A percentile compares a stretch with the other conserved stretches of the same genome.
phyloP scores from a whole-genome alignment of 345 rosid species.

The Syzygium grande region DNA sequence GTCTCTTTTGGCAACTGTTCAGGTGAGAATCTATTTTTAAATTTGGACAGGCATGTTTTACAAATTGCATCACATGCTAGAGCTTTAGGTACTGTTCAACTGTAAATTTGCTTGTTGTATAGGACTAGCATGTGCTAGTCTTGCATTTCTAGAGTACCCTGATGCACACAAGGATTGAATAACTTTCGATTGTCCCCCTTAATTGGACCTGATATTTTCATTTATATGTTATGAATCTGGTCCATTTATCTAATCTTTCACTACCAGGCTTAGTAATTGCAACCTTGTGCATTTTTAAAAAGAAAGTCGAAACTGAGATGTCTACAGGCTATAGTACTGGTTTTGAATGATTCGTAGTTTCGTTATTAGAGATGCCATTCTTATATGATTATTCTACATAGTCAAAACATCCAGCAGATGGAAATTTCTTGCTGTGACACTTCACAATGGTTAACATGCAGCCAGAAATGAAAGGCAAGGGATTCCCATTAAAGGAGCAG shows the following conservation, averaged over 20 bases:
- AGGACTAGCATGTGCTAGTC: not conserved
- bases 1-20: slow-evolving; percentile 75
- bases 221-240: not conserved
- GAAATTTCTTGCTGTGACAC: not conserved
- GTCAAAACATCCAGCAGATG: not conserved
- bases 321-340: not conserved
- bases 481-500: slow-evolving; percentile 54
- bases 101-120: not conserved
- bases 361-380: not conserved
- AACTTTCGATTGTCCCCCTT: not conserved
- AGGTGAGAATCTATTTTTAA: slow-evolving; percentile 30
- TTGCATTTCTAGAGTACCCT: not conserved
- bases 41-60: not conserved
- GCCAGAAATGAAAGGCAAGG: slow-evolving; percentile 54
- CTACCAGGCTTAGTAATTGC: not conserved
- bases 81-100: not conserved
- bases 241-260: not conserved
- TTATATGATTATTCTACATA: not conserved
- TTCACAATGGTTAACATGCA: slow-evolving; percentile 14
- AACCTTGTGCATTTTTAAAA: not conserved
- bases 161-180: not conserved
- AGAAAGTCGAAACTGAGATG: not conserved
- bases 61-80: not conserved
- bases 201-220: not conserved
- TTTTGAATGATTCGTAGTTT: not conserved